These are phyloP conservation scores for Nigrograna mackinnonii DNA, from an alignment of 2,329 filamentous ascomycete genomes.

Conservation along the genomic window DNA sequence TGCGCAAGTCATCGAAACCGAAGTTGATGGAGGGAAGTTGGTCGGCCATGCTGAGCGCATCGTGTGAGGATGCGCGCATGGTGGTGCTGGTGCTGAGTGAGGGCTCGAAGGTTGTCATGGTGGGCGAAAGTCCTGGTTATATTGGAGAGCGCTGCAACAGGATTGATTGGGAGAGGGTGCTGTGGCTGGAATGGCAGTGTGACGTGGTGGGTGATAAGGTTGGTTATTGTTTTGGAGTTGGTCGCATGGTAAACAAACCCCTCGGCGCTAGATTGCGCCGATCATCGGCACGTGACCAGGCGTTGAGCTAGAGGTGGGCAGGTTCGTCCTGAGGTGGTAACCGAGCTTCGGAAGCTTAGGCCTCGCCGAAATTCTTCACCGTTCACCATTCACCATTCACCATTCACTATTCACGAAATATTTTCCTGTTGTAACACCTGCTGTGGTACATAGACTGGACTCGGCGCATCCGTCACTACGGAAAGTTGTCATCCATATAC, in stretches of 20 bases:
- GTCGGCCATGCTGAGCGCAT: constrained; percentile 71
- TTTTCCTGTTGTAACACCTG: too few relatives aligned
- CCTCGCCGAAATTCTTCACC: too few relatives aligned
- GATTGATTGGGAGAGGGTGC: neutral
- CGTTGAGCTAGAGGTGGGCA: too few relatives aligned
- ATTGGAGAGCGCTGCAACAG: neutral
- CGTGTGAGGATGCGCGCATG: constrained; percentile 60
- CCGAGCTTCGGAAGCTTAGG: too few relatives aligned
- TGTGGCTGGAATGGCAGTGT: constrained; percentile 5
- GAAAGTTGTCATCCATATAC: too few relatives aligned
- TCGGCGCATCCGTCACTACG: too few relatives aligned
- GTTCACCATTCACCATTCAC: too few relatives aligned
- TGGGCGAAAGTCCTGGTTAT: constrained; percentile 43
- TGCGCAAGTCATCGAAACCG: constrained; percentile 92
- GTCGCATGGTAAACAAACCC: constrained; percentile 34
- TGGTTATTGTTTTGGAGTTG: constrained; percentile 19
- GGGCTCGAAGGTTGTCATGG: constrained; percentile 66
- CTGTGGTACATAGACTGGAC: too few relatives aligned
- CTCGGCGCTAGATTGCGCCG: constrained; percentile 9
- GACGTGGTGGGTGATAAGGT: constrained; percentile 18
- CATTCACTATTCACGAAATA: too few relatives aligned
- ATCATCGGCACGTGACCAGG: constrained; percentile 28
- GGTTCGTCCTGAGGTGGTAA: too few relatives aligned
- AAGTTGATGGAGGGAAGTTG: constrained; percentile 89
- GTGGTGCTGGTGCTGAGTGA: constrained; percentile 68